Percentiles rank a stretch among this genome's conserved stretches.
phyloP scores from a whole-genome alignment of 768 basidiomycete species.

The Pisolithus tinctorius region DNA sequence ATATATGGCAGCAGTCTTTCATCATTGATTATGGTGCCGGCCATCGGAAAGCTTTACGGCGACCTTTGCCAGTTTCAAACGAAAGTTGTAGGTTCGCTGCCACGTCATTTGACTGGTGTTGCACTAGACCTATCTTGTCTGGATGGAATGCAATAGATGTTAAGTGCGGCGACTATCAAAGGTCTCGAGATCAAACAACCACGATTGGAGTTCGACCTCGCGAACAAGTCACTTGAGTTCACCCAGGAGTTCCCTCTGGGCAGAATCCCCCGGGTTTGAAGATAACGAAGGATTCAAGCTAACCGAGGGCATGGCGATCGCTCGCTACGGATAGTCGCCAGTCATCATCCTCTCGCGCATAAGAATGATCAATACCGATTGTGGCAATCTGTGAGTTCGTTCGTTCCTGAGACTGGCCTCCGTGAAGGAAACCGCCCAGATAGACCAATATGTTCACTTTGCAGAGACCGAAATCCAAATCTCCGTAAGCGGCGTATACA shows the following conservation, averaged over 20 bases:
- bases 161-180: slow-evolving; percentile 15
- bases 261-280: no score
- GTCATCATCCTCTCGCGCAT: background rate
- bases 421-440: slow-evolving; percentile 1
- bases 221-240: slow-evolving; percentile 9
- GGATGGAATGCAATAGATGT: slow-evolving; percentile 6
- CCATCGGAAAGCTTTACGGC: no score
- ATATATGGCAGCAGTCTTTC: no score
- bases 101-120: no score
- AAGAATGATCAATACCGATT: background rate
- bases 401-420: slow-evolving; percentile 10
- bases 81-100: no score
- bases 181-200: slow-evolving; percentile 7
- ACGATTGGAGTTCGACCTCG: slow-evolving; percentile 1
- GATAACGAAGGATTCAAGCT: background rate
- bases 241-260: slow-evolving; percentile 3
- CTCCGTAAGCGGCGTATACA: background rate
- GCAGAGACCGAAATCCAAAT: slow-evolving; percentile 10
- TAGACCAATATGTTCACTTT: slow-evolving; percentile 19
- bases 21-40: no score
- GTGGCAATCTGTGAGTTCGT: background rate
- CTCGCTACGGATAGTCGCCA: slow-evolving; percentile 8
- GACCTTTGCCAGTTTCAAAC: no score
- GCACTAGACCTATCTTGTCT: no score
- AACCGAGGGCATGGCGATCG: slow-evolving; percentile 10